Evolutionary conservation across 2,329 filamentous ascomycete genomes (phyloP).

Genomic region (Cladophialophora chaetospira): DNA sequence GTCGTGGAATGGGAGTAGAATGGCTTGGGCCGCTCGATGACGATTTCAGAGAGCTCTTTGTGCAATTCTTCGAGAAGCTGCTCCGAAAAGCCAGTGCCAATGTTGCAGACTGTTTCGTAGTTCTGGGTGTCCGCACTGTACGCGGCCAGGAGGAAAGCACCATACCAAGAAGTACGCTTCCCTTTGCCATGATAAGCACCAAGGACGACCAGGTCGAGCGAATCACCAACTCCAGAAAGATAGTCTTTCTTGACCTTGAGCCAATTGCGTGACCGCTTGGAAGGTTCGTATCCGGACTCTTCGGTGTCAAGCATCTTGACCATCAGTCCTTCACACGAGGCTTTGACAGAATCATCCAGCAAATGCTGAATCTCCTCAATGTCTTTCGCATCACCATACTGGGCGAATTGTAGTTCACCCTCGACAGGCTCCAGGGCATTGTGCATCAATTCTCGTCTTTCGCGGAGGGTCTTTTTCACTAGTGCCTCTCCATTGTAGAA

Average conservation of each 20-base stretch:
- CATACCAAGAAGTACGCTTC: slow-evolving; percentile 93
- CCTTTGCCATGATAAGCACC: slow-evolving; percentile 93
- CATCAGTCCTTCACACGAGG: slow-evolving; percentile 96
- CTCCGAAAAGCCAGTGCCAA: slow-evolving; percentile 95
- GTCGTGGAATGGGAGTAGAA: slow-evolving; percentile 87
- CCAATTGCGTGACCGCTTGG: slow-evolving; percentile 96
- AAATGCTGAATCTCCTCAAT: slow-evolving; percentile 91
- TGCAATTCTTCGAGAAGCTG: slow-evolving; percentile 88
- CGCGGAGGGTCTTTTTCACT: slow-evolving; percentile 82
- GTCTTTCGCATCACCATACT: slow-evolving; percentile 81
- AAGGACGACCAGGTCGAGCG: slow-evolving; percentile 91
- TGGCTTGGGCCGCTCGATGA: slow-evolving; percentile 88
- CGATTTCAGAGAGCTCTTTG: slow-evolving; percentile 69
- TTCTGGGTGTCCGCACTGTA: slow-evolving; percentile 78
- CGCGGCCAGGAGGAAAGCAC: slow-evolving; percentile 91
- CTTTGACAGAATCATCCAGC: slow-evolving; percentile 91
- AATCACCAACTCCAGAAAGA: slow-evolving; percentile 88
- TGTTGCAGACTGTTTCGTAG: slow-evolving; percentile 97
- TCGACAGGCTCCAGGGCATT: slow-evolving; percentile 74
- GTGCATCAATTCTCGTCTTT: slow-evolving; percentile 75
- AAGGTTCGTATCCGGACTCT: slow-evolving; percentile 94
- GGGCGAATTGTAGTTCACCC: slow-evolving; percentile 89
- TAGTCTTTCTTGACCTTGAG: slow-evolving; percentile 99
- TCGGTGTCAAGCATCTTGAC: slow-evolving; percentile 97
- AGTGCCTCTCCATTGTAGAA: slow-evolving; percentile 89